Evolutionary conservation across 805 yeast genomes (phyloP).

Genomic region (Saturnispora zaruensis): DNA sequence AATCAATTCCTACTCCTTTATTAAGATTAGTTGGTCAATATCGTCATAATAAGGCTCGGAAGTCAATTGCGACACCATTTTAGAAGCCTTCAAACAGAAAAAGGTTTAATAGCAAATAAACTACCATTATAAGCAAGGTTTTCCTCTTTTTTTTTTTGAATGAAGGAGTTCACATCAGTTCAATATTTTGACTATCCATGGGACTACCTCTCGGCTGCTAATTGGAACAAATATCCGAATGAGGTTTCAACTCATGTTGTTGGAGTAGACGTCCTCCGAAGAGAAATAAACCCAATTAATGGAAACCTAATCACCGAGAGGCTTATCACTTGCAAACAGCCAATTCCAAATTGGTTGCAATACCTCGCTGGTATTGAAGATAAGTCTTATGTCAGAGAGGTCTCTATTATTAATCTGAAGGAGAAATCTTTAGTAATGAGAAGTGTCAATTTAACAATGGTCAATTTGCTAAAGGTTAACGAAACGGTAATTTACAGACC

Average conservation of each 20-base stretch:
- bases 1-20: not conserved
- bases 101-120: too few relatives aligned
- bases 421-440: slow-evolving; percentile 63
- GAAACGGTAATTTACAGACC: slow-evolving; percentile 84
- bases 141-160: slow-evolving; percentile 29
- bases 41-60: not conserved
- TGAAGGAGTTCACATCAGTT: slow-evolving; percentile 71
- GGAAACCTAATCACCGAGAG: slow-evolving; percentile 70
- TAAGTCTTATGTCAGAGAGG: slow-evolving; percentile 77
- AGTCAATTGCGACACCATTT: too few relatives aligned
- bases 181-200: slow-evolving; percentile 77
- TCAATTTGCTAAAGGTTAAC: slow-evolving; percentile 63
- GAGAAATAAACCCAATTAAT: slow-evolving; percentile 52
- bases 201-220: slow-evolving; percentile 93
- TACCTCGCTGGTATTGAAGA: slow-evolving; percentile 64
- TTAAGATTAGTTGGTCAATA: too few relatives aligned
- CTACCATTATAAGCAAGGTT: too few relatives aligned
- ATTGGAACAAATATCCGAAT: slow-evolving; percentile 97
- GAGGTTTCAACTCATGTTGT: slow-evolving; percentile 86
- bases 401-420: slow-evolving; percentile 70
- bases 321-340: slow-evolving; percentile 79
- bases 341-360: slow-evolving; percentile 76
- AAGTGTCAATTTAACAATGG: slow-evolving; percentile 81
- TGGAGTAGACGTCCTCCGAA: slow-evolving; percentile 78
- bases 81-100: too few relatives aligned